Conservation (phyloP, 129 eudicot genomes). For the Centaurea solstitialis region DNA sequence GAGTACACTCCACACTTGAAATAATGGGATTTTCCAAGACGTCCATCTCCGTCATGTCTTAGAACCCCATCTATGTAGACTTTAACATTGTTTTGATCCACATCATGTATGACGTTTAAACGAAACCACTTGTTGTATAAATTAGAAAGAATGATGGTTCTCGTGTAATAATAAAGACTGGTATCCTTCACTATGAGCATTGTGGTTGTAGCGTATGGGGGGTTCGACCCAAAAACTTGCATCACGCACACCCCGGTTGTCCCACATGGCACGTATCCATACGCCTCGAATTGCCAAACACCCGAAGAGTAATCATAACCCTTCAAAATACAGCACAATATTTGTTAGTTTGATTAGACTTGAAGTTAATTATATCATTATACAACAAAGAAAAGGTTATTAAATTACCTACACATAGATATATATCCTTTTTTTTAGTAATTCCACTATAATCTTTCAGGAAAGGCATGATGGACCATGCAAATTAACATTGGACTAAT, state of each 20-base stretch:
- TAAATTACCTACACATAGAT: not conserved
- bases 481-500: not conserved
- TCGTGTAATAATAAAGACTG: constrained; percentile 13
- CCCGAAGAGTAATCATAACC: constrained; percentile 45
- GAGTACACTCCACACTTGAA: constrained; percentile 46
- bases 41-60: constrained; percentile 15
- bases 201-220: constrained; percentile 38
- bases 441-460: not conserved
- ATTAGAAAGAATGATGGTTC: not conserved
- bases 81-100: constrained; percentile 18
- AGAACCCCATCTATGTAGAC: constrained; percentile 34
- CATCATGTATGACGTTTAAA: constrained; percentile 36
- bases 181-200: constrained; percentile 33
- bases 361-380: no score
- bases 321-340: not conserved
- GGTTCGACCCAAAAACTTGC: constrained; percentile 47
- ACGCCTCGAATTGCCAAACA: constrained; percentile 48
- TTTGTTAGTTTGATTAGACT: not conserved
- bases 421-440: no score
- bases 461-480: not conserved
- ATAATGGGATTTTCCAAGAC: constrained; percentile 22
- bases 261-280: constrained; percentile 32
- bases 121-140: constrained; percentile 34
- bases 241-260: constrained; percentile 43
- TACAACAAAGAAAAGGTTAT: not conserved